Evolutionary conservation across 1,284 basidiomycete genomes (phyloP).

Genomic region (Meripilus lineatus): DNA sequence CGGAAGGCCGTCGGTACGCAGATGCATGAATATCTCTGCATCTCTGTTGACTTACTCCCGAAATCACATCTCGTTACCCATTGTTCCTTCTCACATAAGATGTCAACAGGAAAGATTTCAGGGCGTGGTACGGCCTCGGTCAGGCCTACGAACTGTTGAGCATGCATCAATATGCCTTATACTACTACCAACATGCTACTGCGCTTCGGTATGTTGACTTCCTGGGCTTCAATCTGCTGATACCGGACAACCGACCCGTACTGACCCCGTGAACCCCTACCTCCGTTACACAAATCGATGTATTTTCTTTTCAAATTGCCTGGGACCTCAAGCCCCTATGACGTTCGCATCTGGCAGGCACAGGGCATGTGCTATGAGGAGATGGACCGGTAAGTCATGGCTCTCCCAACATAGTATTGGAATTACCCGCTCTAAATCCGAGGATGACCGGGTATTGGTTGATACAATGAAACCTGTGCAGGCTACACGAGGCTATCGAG

Average conservation of each 20-base stretch:
- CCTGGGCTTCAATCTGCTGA: slow-evolving; percentile 1
- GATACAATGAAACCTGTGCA: too few relatives aligned
- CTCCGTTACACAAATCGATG: neutral
- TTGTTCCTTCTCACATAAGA: slow-evolving; percentile 44
- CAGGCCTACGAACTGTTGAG: slow-evolving; percentile 96
- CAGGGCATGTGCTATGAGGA: slow-evolving; percentile 94
- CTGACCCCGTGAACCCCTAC: neutral
- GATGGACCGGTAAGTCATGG: slow-evolving; percentile 60
- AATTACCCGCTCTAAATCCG: neutral
- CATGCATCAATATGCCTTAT: slow-evolving; percentile 94
- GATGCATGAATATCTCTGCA: neutral
- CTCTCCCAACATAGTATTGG: neutral
- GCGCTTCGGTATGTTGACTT: slow-evolving; percentile 65
- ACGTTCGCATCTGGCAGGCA: slow-evolving; percentile 94
- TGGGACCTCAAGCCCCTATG: slow-evolving; percentile 71
- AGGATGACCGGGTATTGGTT: slow-evolving; percentile 4
- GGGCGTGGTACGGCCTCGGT: slow-evolving; percentile 98
- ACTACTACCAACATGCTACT: slow-evolving; percentile 96
- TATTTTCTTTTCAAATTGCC: neutral
- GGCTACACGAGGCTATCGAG: slow-evolving; percentile 81
- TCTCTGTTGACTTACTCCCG: neutral
- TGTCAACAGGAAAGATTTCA: slow-evolving; percentile 93
- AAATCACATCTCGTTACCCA: too few relatives aligned
- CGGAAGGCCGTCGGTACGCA: slow-evolving; percentile 82
- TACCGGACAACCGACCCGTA: neutral